A percentile compares a stretch with the other conserved stretches of the same genome.
Evolutionary conservation across 2,329 filamentous ascomycete species (phyloP).

Genomic region (Apiospora sp.): DNA sequence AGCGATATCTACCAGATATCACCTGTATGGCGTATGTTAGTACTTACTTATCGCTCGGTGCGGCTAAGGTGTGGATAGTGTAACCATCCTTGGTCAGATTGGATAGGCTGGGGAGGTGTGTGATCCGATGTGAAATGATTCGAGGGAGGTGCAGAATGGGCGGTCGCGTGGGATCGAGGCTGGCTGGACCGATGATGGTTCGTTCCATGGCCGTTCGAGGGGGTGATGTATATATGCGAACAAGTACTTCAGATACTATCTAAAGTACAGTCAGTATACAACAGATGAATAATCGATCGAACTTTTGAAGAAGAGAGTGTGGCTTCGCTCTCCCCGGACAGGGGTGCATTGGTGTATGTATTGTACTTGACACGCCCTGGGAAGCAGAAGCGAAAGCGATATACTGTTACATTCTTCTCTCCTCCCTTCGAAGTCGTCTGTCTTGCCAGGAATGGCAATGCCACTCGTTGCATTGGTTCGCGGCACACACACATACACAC

Average conservation of each 20-base stretch:
- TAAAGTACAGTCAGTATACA: no score
- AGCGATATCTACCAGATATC: not conserved
- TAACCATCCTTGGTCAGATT: not conserved
- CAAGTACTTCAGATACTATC: not conserved
- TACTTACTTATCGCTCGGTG: not conserved
- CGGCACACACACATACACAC: not conserved
- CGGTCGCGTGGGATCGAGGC: not conserved
- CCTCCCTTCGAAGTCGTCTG: not conserved
- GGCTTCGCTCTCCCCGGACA: not conserved
- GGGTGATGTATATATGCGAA: not conserved
- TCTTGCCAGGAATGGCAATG: not conserved
- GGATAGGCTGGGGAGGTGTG: not conserved
- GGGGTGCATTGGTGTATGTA: no score
- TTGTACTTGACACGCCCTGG: no score
- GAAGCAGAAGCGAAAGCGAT: no score
- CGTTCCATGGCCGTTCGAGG: not conserved
- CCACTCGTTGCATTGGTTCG: not conserved
- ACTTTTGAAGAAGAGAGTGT: not conserved
- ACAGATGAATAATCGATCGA: not conserved
- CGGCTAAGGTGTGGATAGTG: not conserved
- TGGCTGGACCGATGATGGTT: not conserved
- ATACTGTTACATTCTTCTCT: no score
- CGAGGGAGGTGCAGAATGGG: not conserved
- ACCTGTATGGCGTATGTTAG: not conserved
- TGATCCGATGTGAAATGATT: slow-evolving; percentile 8